These are phyloP conservation scores for Coemansia sp. DNA, from an alignment of 371 early-diverging fungal genomes.

Conservation along the genomic window DNA sequence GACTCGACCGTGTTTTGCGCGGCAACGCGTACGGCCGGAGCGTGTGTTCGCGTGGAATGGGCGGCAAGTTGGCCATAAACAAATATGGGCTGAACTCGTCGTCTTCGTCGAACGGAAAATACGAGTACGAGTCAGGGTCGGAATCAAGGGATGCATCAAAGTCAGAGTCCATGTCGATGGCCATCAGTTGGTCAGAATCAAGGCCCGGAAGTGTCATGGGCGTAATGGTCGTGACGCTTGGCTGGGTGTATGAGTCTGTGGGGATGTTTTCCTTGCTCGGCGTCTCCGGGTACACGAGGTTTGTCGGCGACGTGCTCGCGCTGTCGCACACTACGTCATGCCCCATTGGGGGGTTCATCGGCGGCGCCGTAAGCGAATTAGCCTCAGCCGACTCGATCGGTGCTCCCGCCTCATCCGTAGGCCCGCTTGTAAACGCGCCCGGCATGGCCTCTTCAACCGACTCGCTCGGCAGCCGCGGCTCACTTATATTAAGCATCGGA, in stretches of 20 bases:
- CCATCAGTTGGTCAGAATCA: neutral
- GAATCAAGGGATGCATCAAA: conserved; percentile 24
- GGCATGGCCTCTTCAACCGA: neutral
- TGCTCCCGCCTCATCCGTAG: conserved; percentile 14
- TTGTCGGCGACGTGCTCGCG: conserved; percentile 33
- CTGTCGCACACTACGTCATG: conserved; percentile 10
- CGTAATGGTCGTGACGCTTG: conserved; percentile 4
- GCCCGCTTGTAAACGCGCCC: neutral
- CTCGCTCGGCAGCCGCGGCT: no score
- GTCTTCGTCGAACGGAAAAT: conserved; percentile 53
- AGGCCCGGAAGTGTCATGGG: conserved; percentile 10
- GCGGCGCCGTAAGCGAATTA: conserved; percentile 45
- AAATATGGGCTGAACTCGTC: conserved; percentile 56
- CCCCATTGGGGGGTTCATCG: conserved; percentile 44
- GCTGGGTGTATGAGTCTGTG: conserved; percentile 14
- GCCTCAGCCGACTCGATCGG: conserved; percentile 24
- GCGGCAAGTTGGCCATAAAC: conserved; percentile 61
- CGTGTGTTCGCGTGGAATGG: conserved; percentile 55
- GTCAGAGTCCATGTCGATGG: conserved; percentile 11
- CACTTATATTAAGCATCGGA: no score
- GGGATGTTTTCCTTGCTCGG: conserved; percentile 51
- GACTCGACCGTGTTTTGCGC: conserved; percentile 59
- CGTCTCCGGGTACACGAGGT: conserved; percentile 38
- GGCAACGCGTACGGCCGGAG: conserved; percentile 57
- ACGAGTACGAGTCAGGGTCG: conserved; percentile 30